phyloP scores from a whole-genome alignment of 345 rosid species.

The Euphorbia peplus region DNA sequence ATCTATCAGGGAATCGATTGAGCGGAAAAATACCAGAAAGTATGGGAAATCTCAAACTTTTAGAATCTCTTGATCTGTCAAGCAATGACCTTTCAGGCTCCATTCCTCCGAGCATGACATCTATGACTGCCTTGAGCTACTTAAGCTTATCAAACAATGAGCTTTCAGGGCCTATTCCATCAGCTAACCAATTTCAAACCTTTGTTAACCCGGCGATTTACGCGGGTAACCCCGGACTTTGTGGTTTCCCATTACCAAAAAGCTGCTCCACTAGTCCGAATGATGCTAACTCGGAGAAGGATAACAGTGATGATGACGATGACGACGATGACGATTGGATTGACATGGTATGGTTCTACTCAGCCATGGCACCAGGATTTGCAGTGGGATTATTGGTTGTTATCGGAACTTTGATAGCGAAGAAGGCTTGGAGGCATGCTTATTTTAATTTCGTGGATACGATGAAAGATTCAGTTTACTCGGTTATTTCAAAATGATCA shows the following conservation, averaged over 20 bases:
- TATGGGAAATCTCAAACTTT: constrained; percentile 10
- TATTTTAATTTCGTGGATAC: constrained; percentile 5
- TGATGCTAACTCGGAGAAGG: neutral
- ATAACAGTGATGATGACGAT: neutral
- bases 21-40: constrained; percentile 11
- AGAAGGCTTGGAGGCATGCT: constrained; percentile 14
- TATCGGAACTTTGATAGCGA: constrained; percentile 8
- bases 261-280: constrained; percentile 9
- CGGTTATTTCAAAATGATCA: neutral
- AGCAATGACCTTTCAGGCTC: constrained; percentile 22
- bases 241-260: constrained; percentile 16
- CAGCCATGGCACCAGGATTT: neutral
- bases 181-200: constrained; percentile 16
- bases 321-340: neutral
- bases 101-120: constrained; percentile 20
- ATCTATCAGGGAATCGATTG: constrained; percentile 16
- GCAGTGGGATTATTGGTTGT: constrained; percentile 10
- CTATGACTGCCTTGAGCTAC: constrained; percentile 19
- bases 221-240: constrained; percentile 22
- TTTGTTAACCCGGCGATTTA: constrained; percentile 20
- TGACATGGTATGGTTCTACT: constrained; percentile 12
- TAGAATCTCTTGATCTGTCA: constrained; percentile 19
- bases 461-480: neutral
- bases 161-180: constrained; percentile 28
- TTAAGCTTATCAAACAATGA: constrained; percentile 27